Conservation (phyloP, 2,329 filamentous ascomycete genomes). For the Fusarium sublunatum region DNA sequence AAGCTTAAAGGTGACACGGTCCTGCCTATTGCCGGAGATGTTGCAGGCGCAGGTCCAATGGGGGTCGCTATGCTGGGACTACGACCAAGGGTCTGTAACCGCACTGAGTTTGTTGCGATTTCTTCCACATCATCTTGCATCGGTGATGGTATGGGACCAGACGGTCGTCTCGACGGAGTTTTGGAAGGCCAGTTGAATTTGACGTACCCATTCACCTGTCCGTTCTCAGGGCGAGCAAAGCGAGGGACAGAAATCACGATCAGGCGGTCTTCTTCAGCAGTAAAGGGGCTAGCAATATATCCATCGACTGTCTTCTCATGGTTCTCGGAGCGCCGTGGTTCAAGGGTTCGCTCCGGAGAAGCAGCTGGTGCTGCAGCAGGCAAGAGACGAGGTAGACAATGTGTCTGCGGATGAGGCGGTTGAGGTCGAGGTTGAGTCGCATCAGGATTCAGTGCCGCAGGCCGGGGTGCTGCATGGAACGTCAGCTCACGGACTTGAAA, state of each 20-base stretch:
- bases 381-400: slow-evolving; percentile 33
- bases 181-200: slow-evolving; percentile 53
- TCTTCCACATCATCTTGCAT: slow-evolving; percentile 32
- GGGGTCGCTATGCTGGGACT: slow-evolving; percentile 19
- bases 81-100: slow-evolving; percentile 7
- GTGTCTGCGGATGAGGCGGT: slow-evolving; percentile 15
- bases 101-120: slow-evolving; percentile 22
- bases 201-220: slow-evolving; percentile 54
- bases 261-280: slow-evolving; percentile 48
- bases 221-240: slow-evolving; percentile 49
- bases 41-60: slow-evolving; percentile 15
- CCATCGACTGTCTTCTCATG: slow-evolving; percentile 15
- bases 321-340: slow-evolving; percentile 20
- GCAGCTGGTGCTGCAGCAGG: slow-evolving; percentile 24
- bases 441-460: slow-evolving; percentile 33
- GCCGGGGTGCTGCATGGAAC: slow-evolving; percentile 42
- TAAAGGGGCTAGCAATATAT: slow-evolving; percentile 49
- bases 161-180: slow-evolving; percentile 29
- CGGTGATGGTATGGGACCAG: slow-evolving; percentile 13
- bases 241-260: slow-evolving; percentile 37
- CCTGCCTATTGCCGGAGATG: slow-evolving; percentile 3
- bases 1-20: slow-evolving; percentile 21
- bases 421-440: slow-evolving; percentile 29
- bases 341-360: slow-evolving; percentile 11
- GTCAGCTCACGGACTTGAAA: slow-evolving; percentile 47